Conservation (phyloP, 306 rosid species). For the Dalbergia oliveri region DNA sequence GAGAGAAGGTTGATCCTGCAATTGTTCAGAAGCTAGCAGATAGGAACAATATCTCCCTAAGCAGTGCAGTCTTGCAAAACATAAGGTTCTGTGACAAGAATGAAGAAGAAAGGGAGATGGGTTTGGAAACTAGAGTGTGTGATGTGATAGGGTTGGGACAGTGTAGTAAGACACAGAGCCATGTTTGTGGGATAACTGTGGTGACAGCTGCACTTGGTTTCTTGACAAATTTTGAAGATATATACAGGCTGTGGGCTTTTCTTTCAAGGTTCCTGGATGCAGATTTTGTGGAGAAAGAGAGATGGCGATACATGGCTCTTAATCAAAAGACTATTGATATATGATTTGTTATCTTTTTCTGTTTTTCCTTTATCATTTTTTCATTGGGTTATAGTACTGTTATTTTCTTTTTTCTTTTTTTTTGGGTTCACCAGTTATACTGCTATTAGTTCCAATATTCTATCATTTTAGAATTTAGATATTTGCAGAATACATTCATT, state of each 20-base stretch:
- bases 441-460: not conserved
- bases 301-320: constrained; percentile 75
- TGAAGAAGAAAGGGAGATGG: constrained; percentile 53
- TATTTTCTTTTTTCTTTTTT: too few species aligned
- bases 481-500: not conserved
- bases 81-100: constrained; percentile 53
- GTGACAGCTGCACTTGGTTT: constrained; percentile 57
- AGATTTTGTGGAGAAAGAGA: constrained; percentile 77
- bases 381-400: not conserved
- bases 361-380: not conserved
- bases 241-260: constrained; percentile 72
- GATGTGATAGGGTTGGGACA: constrained; percentile 32
- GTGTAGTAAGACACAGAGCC: not conserved
- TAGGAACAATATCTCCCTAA: constrained; percentile 60
- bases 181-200: constrained; percentile 47
- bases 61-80: constrained; percentile 52
- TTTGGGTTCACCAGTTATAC: not conserved
- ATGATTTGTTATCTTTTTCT: constrained; percentile 26
- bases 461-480: not conserved
- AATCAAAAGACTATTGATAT: constrained; percentile 64
- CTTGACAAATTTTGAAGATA: constrained; percentile 70
- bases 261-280: constrained; percentile 76
- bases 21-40: constrained; percentile 79
- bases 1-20: constrained; percentile 64
- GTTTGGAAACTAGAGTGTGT: constrained; percentile 40